A percentile compares a stretch with the other conserved stretches of the same genome.
Evolutionary conservation across 2,329 filamentous ascomycete species (phyloP).

Genomic region (Orbilia quercus): DNA sequence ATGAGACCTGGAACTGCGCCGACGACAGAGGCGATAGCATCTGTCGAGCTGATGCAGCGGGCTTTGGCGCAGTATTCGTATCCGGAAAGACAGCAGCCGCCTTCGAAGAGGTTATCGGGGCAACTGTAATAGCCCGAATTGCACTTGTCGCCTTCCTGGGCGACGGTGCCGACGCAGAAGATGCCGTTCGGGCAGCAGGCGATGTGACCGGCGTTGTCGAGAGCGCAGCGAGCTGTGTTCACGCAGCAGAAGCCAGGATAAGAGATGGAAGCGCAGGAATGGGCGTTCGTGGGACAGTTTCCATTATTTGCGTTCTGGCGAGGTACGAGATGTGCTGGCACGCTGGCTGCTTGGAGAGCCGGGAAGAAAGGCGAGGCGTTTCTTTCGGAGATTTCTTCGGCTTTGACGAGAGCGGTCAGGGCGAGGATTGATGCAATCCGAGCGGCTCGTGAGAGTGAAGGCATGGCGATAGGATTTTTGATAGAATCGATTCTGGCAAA

Average conservation of each 20-base stretch:
- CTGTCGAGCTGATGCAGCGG: slow-evolving; percentile 40
- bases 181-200: slow-evolving; percentile 54
- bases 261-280: slow-evolving; percentile 51
- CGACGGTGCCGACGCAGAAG: slow-evolving; percentile 42
- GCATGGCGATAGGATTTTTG: slow-evolving; percentile 17
- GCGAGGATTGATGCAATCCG: slow-evolving; percentile 51
- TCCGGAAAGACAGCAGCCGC: slow-evolving; percentile 45
- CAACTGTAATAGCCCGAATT: slow-evolving; percentile 44
- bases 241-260: slow-evolving; percentile 50
- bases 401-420: slow-evolving; percentile 37
- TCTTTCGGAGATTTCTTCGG: slow-evolving; percentile 38
- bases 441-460: slow-evolving; percentile 34
- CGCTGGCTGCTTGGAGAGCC: slow-evolving; percentile 25
- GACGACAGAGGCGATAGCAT: slow-evolving; percentile 44
- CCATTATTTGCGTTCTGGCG: slow-evolving; percentile 35
- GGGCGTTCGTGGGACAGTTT: slow-evolving; percentile 31
- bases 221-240: slow-evolving; percentile 33
- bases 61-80: slow-evolving; percentile 50
- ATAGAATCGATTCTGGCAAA: neutral
- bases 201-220: slow-evolving; percentile 50
- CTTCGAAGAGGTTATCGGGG: slow-evolving; percentile 29
- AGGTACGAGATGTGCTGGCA: slow-evolving; percentile 6
- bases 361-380: slow-evolving; percentile 46
- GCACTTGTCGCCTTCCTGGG: slow-evolving; percentile 36
- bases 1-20: slow-evolving; percentile 41